Base-by-base conservation (phyloP, 139 green algal species). In the Tetradesmus lagerheimii region DNA sequence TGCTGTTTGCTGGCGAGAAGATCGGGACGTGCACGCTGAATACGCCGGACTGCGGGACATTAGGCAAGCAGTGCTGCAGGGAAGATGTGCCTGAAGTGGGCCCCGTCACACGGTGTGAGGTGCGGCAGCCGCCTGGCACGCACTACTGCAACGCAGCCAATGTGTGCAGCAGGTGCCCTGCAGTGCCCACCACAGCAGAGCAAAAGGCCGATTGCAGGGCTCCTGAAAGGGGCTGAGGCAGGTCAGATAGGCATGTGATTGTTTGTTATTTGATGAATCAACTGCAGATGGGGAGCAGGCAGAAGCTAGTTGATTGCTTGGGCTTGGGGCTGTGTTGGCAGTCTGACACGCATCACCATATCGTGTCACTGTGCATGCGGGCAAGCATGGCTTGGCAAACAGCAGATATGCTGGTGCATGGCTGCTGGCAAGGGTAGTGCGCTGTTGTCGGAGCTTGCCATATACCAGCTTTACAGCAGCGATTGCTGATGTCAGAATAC, bases 31-130 rank as follows among this genome's bases (percentile, higher is more conserved):
- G 87, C 50, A 80, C 37, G 11, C 53, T 91, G 12, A 91, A 91
- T 38, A 78, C 87, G 0, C 25, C 25, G 0, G 79, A 91, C 31
- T 86, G 77, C n/a, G 87, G 87, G 16, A 37, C 37, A 18, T 23
- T 91, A 15, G 76, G 86, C 50, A 89, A 89, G 71, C 43, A 83
- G 23, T 89, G 85, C 47, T 89, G 85, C 43, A 71, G n/a, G 27
- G 85, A 89, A 20, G 85, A 89, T 29, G 77, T 89, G 0, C 71
- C 85, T 39, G 71, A 74, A n/a, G 74, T 74, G 20, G 74, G 45
- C 27, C 71, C 71, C 8, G 67, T 89, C 25, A 38, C n/a, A 4
- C 25, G 80, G 2, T 89, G 85, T 35, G 74, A 84, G 35, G 11
- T 27, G 20, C 8, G 34, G 16, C 35, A 50, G 71, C 43, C 38